Evolutionary conservation across 139 green algal genomes (phyloP), one percentile per base, ranked within the genome.

Genomic region (Medakamo hakoo): DNA sequence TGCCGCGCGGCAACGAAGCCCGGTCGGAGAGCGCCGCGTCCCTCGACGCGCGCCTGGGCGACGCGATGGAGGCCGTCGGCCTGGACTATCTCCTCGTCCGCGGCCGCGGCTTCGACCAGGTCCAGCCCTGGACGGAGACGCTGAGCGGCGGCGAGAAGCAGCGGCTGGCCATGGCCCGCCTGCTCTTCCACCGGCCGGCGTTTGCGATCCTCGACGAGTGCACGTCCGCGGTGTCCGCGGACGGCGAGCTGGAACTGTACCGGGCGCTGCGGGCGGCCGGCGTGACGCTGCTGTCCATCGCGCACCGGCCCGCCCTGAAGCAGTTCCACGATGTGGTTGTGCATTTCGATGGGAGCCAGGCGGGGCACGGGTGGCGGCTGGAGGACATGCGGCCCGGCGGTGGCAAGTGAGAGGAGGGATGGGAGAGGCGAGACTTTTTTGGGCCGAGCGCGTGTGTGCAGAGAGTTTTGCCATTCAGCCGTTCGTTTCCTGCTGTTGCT

Each of bases 151-250:
- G 88, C 4, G 88, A 96, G 78, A 90, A 94, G 78, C 88, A 96
- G 78, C 78, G 88, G 23, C 75, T 96, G 49, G 88, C 86, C 22
- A 91, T 94, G 84, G 88, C 88, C 4, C 75, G 88, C 3, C 76
- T 94, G 63, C 84, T 96, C 27, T 96, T 86, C 74, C 86, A 95
- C 74, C 63, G 68, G 30, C 86, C 86, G 4, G 57, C 68, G 27
- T 96, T 86, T 56, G 88, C 87, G 31, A 78, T 96, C 29, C 77
- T 96, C 68, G 88, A 96, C 59, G 88, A 96, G 76, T 91, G 83
- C 78, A 96, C 88, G 25, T 84, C 68, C 30, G 88, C 88, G 29
- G 86, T 95, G 26, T 83, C 59, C 31, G 81, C 77, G 31, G 82
- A 88, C 64, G 83, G 83, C 5, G 83, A 90, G 78, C 30, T 59